Percentiles rank a stretch among this genome's conserved stretches.
phyloP scores from a whole-genome alignment of 441 rosid genomes.

The Brassica balearica region DNA sequence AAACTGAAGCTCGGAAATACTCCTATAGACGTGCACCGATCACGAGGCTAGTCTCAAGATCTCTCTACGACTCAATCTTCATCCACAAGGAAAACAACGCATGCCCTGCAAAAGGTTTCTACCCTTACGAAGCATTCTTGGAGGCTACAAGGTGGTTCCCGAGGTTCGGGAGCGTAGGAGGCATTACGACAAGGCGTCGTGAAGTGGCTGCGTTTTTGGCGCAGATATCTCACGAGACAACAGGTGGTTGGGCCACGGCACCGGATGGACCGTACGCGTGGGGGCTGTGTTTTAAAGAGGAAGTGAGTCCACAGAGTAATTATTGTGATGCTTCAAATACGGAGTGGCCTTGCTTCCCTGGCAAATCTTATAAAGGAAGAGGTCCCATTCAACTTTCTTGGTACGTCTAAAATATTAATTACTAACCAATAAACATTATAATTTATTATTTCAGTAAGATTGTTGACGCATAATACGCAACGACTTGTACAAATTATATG shows the following conservation, averaged over 20 bases:
- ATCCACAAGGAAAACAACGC: conserved; percentile 45
- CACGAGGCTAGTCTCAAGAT: conserved; percentile 35
- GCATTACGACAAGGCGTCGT: conserved; percentile 42
- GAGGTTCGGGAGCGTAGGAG: conserved; percentile 53
- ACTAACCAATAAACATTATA: neutral
- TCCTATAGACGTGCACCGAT: neutral
- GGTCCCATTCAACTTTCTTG: conserved; percentile 65
- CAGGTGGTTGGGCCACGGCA: conserved; percentile 52
- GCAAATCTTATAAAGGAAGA: conserved; percentile 55
- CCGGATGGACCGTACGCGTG: conserved; percentile 62
- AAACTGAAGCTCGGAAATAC: conserved; percentile 25
- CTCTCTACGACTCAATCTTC: conserved; percentile 40
- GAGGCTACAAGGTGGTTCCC: conserved; percentile 52
- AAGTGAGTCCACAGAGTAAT: conserved; percentile 35
- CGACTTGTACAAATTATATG: neutral
- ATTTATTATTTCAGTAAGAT: neutral
- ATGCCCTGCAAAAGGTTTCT: conserved; percentile 57
- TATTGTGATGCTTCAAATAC: conserved; percentile 42
- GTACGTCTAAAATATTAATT: conserved; percentile 36
- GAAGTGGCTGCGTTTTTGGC: conserved; percentile 69
- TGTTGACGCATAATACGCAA: neutral
- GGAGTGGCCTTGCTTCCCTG: conserved; percentile 49
- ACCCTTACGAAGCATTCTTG: conserved; percentile 58
- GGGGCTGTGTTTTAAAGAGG: conserved; percentile 59
- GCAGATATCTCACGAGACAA: conserved; percentile 65